Base-by-base conservation (phyloP, 139 green algal species). In the Micractinium sp. region DNA sequence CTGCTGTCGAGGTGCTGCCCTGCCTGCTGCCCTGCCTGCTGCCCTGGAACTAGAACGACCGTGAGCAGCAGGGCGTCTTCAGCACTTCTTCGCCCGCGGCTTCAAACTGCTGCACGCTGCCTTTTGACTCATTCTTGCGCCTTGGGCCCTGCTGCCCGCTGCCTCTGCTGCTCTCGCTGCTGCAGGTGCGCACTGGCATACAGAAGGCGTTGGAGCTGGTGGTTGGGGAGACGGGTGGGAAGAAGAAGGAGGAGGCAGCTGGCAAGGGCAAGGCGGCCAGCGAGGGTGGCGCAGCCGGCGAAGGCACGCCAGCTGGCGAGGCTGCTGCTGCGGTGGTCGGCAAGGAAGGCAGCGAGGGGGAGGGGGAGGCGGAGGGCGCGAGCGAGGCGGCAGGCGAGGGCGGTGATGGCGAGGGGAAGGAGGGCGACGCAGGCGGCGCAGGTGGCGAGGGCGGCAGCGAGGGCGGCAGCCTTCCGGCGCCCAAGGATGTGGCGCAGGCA, bases 161-260 rank as follows among this genome's bases (percentile, higher is more conserved):
- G 1, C 27, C 69, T 13, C 69, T 33, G 69, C 29, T 76, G 25
- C 29, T 76, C 47, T 56, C 47, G 5, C 47, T 56, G 63, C 63
- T 27, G 41, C 85, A 89, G 85, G 60, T 89, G 0, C 85, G 85
- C 1, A 36, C 25, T 35, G 75, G 85, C 74, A 31, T 90, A 15
- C 29, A 87, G 79, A 80, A 90, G 71, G 87, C 80, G 0, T 80
- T 87, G n/a, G 87, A 90, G 47, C 41, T 90, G 23, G 87, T 82
- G 41, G 67, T 47, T 3, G 69, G 41, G n/a, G 86, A 90, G 56
- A 33, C 77, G 31, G 73, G n/a, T 1, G 85, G 47, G 27, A 25
- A 38, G 67, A 56, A 56, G 47, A 56, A 56, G 47, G 47, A 56
- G 47, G 47, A n/a, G 41, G 22, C n/a, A 33, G 86, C 77, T 71